Base-by-base conservation (phyloP, 768 basidiomycete species). In the Podaxis sp. region DNA sequence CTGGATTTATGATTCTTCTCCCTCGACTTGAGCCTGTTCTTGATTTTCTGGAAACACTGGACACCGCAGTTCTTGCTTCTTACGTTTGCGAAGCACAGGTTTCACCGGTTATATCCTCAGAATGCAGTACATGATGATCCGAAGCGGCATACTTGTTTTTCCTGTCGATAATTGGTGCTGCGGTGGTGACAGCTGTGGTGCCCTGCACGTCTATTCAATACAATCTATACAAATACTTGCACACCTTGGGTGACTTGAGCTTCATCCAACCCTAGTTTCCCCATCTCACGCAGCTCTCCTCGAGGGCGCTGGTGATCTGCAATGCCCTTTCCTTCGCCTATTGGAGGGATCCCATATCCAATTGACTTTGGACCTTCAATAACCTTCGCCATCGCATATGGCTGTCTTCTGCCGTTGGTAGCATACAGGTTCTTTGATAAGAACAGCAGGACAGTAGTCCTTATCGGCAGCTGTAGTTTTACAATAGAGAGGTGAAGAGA, bases 331-430 rank as follows among this genome's bases (percentile, higher is more conserved):
- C 78, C 78, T 20, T 69, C 76, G 3, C 76, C 75, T 20, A 69
- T 78, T 20, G 77, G 78, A 5, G 79, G 79, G 12, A 67, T 73
- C 24, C 64, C 73, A 12, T 58, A 74, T 22, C 57, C 65, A 15
- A 58, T 60, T n/a, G 79, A 81, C 60, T 72, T 78, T 60, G 74
- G 66, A 28, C 75, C 78, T 48, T 78, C 77, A 1, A 70, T 79
- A 7, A 11, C 77, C 4, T 79, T 78, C 64, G 68, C 72, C 15
- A 57, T 72, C 13, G 66, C 77, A 10, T 78, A 78, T 65, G 72
- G 62, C 30, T 56, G 70, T 8, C 67, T 77, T 6, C 37, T 76
- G 6, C 76, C 76, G 10, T 38, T 78, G 22, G 64, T 70, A 13
- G 30, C 73, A 53, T 71, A 69, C 54, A 73, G 78, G 10, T 30